Percentiles rank a stretch among this genome's conserved stretches.
Evolutionary conservation across 495 filamentous ascomycete genomes (phyloP).

Genomic region (Penicillium coprophilum): DNA sequence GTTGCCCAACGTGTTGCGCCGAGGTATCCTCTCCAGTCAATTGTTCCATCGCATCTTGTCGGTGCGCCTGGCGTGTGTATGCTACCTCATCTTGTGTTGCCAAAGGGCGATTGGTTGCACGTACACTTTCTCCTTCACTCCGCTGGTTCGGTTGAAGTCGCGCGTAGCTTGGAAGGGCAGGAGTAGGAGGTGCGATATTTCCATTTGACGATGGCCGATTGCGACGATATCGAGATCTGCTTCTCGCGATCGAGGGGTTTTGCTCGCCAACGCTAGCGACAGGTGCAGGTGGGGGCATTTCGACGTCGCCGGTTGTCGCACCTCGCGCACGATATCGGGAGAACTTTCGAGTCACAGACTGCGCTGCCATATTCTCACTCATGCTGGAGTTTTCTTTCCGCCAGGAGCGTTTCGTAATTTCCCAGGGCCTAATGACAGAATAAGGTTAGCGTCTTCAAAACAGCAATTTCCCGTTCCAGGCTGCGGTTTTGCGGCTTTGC

Average conservation of each 20-base stretch:
- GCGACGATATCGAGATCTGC: slow-evolving; percentile 61
- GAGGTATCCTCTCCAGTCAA: slow-evolving; percentile 32
- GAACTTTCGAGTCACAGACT: slow-evolving; percentile 31
- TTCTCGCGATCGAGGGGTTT: slow-evolving; percentile 48
- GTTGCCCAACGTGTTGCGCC: slow-evolving; percentile 18
- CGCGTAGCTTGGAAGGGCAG: slow-evolving; percentile 32
- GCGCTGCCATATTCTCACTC: neutral
- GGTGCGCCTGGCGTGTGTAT: slow-evolving; percentile 41
- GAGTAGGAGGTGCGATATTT: slow-evolving; percentile 21
- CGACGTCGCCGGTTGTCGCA: neutral
- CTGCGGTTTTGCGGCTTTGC: neutral
- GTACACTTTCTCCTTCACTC: slow-evolving; percentile 10
- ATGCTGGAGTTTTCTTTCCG: neutral
- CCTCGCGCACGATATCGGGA: slow-evolving; percentile 36
- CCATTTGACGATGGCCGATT: slow-evolving; percentile 30
- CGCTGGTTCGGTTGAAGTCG: slow-evolving; percentile 1
- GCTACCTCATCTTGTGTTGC: slow-evolving; percentile 33
- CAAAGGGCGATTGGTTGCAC: neutral
- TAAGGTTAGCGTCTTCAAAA: neutral
- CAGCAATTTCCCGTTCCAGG: neutral
- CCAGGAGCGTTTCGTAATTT: slow-evolving; percentile 5
- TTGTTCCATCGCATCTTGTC: slow-evolving; percentile 38
- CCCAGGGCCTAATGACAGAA: neutral
- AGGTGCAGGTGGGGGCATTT: slow-evolving; percentile 4
- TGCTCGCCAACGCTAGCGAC: slow-evolving; percentile 9